A percentile compares a stretch with the other conserved stretches of the same genome.
Evolutionary conservation across 202 grass and related monocot genomes (phyloP).

Genomic region (Panicum virgatum): DNA sequence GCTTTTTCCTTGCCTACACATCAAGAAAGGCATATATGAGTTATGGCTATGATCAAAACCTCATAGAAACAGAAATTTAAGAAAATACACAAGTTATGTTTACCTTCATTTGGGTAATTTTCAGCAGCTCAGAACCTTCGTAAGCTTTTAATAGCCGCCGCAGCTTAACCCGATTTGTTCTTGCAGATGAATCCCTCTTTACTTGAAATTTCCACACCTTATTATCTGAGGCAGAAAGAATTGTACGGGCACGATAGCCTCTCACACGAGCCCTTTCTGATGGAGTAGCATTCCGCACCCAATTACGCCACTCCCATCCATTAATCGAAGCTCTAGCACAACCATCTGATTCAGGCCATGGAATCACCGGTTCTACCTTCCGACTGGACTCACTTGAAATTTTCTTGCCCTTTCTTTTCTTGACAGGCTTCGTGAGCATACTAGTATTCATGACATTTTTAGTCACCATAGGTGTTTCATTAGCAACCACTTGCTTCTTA

Average conservation of each 20-base stretch:
- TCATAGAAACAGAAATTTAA: conserved; percentile 22
- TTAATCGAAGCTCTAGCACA: conserved; percentile 82
- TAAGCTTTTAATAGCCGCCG: conserved; percentile 81
- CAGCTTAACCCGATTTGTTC: conserved; percentile 89
- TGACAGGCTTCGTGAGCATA: conserved; percentile 25
- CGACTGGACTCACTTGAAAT: conserved; percentile 35
- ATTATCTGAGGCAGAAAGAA: conserved; percentile 48
- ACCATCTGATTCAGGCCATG: conserved; percentile 76
- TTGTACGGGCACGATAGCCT: conserved; percentile 53
- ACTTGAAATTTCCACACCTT: conserved; percentile 49
- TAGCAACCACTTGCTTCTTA: conserved; percentile 37
- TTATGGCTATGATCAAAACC: background rate
- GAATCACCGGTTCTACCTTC: conserved; percentile 46
- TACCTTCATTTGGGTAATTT: conserved; percentile 89
- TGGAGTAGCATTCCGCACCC: conserved; percentile 72
- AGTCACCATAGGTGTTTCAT: conserved; percentile 23
- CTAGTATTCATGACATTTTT: conserved; percentile 6
- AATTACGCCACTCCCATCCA: conserved; percentile 93
- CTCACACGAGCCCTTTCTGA: conserved; percentile 72
- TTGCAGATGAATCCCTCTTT: conserved; percentile 83
- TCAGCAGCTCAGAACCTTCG: conserved; percentile 80
- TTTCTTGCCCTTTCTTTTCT: conserved; percentile 55
- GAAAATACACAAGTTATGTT: conserved; percentile 6
- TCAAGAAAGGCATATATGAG: conserved; percentile 29
- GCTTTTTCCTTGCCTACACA: conserved; percentile 83